Base-by-base conservation (phyloP, 2,329 filamentous ascomycete genomes). In the Thermoascus crustaceus region DNA sequence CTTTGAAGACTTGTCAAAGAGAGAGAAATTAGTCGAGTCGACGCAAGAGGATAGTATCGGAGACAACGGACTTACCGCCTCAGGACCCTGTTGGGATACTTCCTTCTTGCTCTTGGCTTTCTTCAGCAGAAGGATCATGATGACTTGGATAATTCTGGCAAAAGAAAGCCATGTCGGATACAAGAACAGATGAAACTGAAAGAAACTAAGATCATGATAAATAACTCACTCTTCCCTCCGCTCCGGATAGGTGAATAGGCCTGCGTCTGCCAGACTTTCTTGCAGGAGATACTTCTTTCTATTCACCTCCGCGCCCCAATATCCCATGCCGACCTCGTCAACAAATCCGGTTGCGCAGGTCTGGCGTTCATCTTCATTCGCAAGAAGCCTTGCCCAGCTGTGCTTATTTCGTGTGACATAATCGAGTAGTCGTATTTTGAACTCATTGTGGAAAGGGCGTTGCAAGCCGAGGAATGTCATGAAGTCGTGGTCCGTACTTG, bases 391-490 rank as follows among this genome's bases (percentile, higher is more conserved):
- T 1, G 16, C 29, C 49, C 49, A 53, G 1, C 16, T 11, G 7
- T 34, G 45, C 0, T 23, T 26, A 3, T 10, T 26, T 0, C 24
- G 4, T 9, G 41, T 26, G 2, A 38, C 43, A 19, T 49, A 36
- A 1, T 44, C 32, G 8, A 34, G 34, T 4, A 52, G 27, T 3
- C 21, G 32, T 4, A 9, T 32, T n/a, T 49, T 25, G 23, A 52
- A 48, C 10, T 42, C 22, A 2, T 22, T 22, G 17, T 47, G 42
- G 21, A 46, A 36, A 2, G 35, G 29, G 1, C 38, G 31, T 13
- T 49, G 46, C 17, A 54, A 18, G 30, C 52, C 50, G 1, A 54
- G 42, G 8, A 53, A 46, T 3, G 32, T 34, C 1, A 46, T 43
- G 9, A 54, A 53, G 4, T 45, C 40, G 2, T 44, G 41, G 11